Conservation (phyloP, 2,329 filamentous ascomycete species). For the Colletotrichum magnum region DNA sequence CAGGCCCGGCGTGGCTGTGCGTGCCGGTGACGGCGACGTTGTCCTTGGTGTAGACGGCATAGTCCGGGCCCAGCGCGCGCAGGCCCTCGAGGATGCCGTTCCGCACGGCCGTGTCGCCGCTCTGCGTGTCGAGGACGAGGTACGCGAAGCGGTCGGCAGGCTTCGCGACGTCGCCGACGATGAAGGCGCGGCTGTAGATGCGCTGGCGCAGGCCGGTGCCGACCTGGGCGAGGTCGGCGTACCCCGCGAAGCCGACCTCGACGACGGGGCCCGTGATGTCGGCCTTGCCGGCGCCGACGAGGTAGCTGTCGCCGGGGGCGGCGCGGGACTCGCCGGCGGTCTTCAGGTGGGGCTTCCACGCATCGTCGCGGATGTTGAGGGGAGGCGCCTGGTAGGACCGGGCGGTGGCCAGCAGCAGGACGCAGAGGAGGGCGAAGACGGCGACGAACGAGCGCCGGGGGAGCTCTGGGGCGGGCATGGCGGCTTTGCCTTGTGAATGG, state of each 20-base stretch:
- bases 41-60: conserved; percentile 80
- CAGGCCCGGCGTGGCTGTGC: conserved; percentile 92
- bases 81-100: conserved; percentile 88
- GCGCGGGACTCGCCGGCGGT: conserved; percentile 40
- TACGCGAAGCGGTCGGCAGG: conserved; percentile 85
- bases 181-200: conserved; percentile 90
- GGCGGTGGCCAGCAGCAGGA: conserved; percentile 32
- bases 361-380: conserved; percentile 29
- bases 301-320: conserved; percentile 58
- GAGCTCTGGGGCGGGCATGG: conserved; percentile 31
- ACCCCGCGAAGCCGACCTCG: conserved; percentile 92
- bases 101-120: conserved; percentile 89
- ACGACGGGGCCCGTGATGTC: conserved; percentile 83
- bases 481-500: not conserved
- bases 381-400: conserved; percentile 7
- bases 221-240: conserved; percentile 86
- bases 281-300: conserved; percentile 70
- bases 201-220: conserved; percentile 90
- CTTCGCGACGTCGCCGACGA: conserved; percentile 78
- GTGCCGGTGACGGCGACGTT: conserved; percentile 94
- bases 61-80: conserved; percentile 77
- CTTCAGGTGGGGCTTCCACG: conserved; percentile 20
- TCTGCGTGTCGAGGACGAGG: conserved; percentile 87
- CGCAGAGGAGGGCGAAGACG: conserved; percentile 35
- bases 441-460: conserved; percentile 35